Conservation (phyloP, 768 basidiomycete genomes). For the Lyophyllum atratum region DNA sequence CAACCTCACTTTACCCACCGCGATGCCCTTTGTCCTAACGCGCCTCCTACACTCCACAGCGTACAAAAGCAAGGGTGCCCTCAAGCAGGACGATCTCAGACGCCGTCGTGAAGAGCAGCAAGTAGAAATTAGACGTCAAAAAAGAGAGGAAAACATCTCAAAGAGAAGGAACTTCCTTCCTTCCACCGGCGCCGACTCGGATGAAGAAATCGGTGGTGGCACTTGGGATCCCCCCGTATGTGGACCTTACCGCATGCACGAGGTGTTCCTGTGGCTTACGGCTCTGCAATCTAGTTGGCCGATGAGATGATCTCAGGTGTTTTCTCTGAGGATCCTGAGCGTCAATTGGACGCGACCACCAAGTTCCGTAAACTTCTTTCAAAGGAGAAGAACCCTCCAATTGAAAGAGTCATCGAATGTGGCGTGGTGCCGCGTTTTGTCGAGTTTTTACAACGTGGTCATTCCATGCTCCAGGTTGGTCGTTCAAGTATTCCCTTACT, state of each 20-base stretch:
- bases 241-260: slow-evolving; percentile 20
- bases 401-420: slow-evolving; percentile 97
- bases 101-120: slow-evolving; percentile 98
- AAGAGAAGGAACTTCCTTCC: slow-evolving; percentile 95
- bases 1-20: slow-evolving; percentile 22
- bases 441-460: slow-evolving; percentile 81
- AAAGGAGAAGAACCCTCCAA: slow-evolving; percentile 99
- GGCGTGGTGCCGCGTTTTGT: slow-evolving; percentile 98
- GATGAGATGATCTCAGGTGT: slow-evolving; percentile 94
- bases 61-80: slow-evolving; percentile 88
- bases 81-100: slow-evolving; percentile 92
- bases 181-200: slow-evolving; percentile 75
- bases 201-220: slow-evolving; percentile 79
- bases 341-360: slow-evolving; percentile 95
- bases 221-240: slow-evolving; percentile 80
- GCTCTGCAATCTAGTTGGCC: slow-evolving; percentile 53
- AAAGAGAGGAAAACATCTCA: slow-evolving; percentile 97
- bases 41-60: slow-evolving; percentile 51
- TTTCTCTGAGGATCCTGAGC: slow-evolving; percentile 88
- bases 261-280: slow-evolving; percentile 13
- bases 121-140: slow-evolving; percentile 97
- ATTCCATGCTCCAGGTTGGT: slow-evolving; percentile 82
- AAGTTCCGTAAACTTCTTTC: slow-evolving; percentile 98
- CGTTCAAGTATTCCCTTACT: neutral
- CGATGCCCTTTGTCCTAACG: slow-evolving; percentile 37